Evolutionary conservation across 805 yeast species (phyloP), one percentile per base, ranked within the genome.

Genomic region (Starmerella sirachaensis): DNA sequence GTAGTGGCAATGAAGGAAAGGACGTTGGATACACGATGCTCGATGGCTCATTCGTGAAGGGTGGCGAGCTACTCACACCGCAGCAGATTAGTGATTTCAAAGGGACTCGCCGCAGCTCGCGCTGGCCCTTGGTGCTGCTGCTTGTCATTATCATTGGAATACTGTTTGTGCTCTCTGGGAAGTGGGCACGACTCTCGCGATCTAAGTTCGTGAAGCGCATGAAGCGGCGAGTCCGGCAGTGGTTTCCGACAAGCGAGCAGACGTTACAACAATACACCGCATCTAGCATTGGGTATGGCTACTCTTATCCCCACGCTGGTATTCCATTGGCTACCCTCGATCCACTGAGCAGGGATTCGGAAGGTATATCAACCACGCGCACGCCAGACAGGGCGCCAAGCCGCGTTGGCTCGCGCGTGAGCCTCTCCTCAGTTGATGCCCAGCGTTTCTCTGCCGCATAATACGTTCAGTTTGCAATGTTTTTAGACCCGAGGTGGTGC

Each of bases 21-120:
- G 34, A 22, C 11, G 58, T 54, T 4, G 59, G 59, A 8, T 42
- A 40, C 35, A 21, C 33, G 5, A 35, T 32, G 11, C 46, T 46
- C 9, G 33, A 42, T 17, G 38, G 38, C 16, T 37, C 33, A 10
- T 52, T 46, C 31, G 32, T 48, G 5, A 38, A 28, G 7, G 59
- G 57, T 2, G 59, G 58, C 18, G 58, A 52, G 29, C 10, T 13
- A 16, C 33, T 29, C 1, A 5, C 31, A 6, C 10, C n/a, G 4
- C 27, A 14, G 3, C 33, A 38, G 14, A 22, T 38, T 14, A 23
- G 18, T 8, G 25, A 18, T 4, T 18, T n/a, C n/a, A 34, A 36
- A 12, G 17, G 24, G 11, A 8, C 11, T 9, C 8, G 24, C 24
- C 21, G 33, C 26, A 13, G 33, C 26, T 24, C 19, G 4, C 21